A percentile compares a stretch with the other conserved stretches of the same genome.
Conservation (phyloP, 2,329 filamentous ascomycete species). For the Trichoderma pleuroti region DNA sequence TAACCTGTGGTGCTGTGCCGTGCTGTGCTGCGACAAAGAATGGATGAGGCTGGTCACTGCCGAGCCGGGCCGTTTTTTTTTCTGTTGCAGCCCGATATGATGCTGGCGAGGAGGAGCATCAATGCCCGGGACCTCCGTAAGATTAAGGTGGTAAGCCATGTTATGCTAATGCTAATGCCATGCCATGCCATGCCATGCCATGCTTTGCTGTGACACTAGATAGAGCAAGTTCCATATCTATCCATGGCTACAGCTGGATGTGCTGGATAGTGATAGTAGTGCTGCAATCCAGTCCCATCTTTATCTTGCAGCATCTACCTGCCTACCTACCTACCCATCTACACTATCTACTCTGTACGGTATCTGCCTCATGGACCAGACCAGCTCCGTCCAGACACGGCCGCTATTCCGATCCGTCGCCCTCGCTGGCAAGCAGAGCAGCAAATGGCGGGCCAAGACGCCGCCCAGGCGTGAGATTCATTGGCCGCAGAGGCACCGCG, state of each 20-base stretch:
- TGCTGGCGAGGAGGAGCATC: background rate
- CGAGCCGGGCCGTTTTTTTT: slow-evolving; percentile 14
- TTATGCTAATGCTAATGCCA: background rate
- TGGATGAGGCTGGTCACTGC: background rate
- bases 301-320: background rate
- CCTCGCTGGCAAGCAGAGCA: background rate
- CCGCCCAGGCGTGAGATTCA: slow-evolving; percentile 13
- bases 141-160: background rate
- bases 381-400: background rate
- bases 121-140: background rate
- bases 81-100: slow-evolving; percentile 10
- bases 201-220: background rate
- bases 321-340: background rate
- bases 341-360: background rate
- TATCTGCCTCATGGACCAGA: background rate
- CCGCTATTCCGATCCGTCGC: slow-evolving; percentile 9
- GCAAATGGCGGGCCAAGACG: slow-evolving; percentile 12
- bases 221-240: background rate
- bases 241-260: background rate
- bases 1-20: background rate
- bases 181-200: background rate
- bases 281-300: background rate
- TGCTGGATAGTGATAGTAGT: background rate
- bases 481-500: slow-evolving; percentile 12
- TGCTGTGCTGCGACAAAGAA: background rate